phyloP scores from a whole-genome alignment of 1,284 basidiomycete species.

The Rhodotorula glutinis region DNA sequence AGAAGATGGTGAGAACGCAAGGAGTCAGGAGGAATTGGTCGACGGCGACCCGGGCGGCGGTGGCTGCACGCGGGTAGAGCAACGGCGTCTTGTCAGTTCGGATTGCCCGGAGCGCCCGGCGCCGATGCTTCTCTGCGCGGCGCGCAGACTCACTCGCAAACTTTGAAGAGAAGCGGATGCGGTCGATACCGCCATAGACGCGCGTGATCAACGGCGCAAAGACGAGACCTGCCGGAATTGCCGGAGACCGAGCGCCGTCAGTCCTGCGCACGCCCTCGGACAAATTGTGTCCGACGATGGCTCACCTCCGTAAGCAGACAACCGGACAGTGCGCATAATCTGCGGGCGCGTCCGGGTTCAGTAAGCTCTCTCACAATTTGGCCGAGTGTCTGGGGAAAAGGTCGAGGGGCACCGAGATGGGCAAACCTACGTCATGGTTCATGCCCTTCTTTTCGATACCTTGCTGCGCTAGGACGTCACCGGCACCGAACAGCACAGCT shows the following conservation, averaged over 20 bases:
- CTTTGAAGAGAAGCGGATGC: conserved; percentile 32
- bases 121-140: neutral
- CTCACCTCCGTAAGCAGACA: conserved; percentile 68
- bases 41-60: conserved; percentile 60
- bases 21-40: conserved; percentile 71
- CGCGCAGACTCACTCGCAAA: neutral
- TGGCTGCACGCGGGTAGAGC: neutral
- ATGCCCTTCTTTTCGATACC: conserved; percentile 65
- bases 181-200: conserved; percentile 39
- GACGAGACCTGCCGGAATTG: conserved; percentile 18
- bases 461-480: conserved; percentile 80
- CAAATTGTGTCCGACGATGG: neutral
- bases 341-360: conserved; percentile 44
- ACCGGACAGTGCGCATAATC: conserved; percentile 66
- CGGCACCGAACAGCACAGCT: conserved; percentile 50
- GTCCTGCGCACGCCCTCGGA: neutral
- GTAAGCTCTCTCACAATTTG: no score
- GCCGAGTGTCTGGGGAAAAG: no score
- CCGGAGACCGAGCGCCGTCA: conserved; percentile 16
- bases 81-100: no score
- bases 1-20: conserved; percentile 66
- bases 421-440: conserved; percentile 66
- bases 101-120: no score
- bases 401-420: neutral
- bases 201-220: conserved; percentile 37